Conservation (phyloP, 495 filamentous ascomycete genomes). For the Podospora tetraspora region DNA sequence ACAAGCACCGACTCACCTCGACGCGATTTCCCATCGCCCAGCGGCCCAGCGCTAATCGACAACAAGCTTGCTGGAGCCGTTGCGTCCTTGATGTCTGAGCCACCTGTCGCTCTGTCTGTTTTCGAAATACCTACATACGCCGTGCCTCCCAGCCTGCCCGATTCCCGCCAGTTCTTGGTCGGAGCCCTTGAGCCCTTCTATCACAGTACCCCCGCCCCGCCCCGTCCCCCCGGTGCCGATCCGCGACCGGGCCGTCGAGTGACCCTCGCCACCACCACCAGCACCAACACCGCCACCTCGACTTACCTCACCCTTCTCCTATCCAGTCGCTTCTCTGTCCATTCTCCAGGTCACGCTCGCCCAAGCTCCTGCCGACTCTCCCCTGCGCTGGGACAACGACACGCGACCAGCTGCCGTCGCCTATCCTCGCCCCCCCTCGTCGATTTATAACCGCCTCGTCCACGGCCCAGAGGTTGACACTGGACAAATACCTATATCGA, state of each 20-base stretch:
- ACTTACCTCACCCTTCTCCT: not conserved
- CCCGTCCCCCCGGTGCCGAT: conserved; percentile 2
- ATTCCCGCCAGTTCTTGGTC: not conserved
- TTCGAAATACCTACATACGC: not conserved
- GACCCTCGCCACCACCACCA: conserved; percentile 8
- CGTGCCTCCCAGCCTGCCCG: not conserved
- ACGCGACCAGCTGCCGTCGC: not conserved
- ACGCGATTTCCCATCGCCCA: conserved; percentile 4
- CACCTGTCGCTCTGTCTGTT: not conserved
- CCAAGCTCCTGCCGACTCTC: not conserved
- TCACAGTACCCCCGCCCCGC: not conserved
- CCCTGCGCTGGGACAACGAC: not conserved
- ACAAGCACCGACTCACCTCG: conserved; percentile 4
- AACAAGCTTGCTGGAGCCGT: conserved; percentile 6
- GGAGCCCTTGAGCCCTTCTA: too few relatives aligned
- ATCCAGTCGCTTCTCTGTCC: not conserved
- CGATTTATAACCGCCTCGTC: not conserved
- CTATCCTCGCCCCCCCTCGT: not conserved
- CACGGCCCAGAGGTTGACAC: not conserved
- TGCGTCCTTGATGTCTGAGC: not conserved
- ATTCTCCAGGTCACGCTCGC: not conserved
- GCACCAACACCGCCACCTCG: not conserved
- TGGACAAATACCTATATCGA: not conserved
- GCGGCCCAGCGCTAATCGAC: conserved; percentile 2
- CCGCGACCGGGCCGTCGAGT: not conserved